phyloP scores from a whole-genome alignment of 768 basidiomycete species.

The Tulasnella sp. region DNA sequence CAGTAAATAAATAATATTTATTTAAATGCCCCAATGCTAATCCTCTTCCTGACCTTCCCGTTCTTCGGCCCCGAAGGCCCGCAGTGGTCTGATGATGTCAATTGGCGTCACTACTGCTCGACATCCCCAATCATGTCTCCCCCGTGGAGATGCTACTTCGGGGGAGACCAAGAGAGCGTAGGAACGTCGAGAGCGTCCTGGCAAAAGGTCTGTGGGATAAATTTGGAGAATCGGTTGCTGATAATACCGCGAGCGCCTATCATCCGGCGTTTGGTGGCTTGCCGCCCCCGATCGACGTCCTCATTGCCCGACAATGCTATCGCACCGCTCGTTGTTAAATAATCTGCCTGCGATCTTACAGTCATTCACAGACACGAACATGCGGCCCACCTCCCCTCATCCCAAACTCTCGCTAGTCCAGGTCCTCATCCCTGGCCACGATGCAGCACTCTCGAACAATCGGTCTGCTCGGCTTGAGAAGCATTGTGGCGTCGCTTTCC shows the following conservation, averaged over 20 bases:
- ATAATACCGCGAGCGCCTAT: not conserved
- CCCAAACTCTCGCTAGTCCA: not conserved
- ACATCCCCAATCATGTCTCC: not conserved
- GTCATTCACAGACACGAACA: not conserved
- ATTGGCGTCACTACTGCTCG: not conserved
- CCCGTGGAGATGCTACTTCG: not conserved
- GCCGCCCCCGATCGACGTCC: not conserved
- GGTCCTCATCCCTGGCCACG: not conserved
- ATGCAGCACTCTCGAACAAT: not conserved
- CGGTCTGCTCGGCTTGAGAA: not conserved
- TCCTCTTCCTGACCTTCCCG: not conserved
- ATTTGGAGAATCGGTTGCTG: not conserved
- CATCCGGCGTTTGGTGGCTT: not conserved
- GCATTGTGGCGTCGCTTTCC: not conserved
- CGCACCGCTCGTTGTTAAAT: not conserved
- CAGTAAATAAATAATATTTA: too few species aligned
- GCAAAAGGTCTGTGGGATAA: not conserved
- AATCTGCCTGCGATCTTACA: not conserved
- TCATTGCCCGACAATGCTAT: slow-evolving; percentile 10
- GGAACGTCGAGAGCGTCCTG: not conserved
- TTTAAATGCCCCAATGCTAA: not conserved
- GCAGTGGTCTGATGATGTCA: not conserved
- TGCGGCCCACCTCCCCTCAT: not conserved
- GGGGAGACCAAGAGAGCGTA: not conserved
- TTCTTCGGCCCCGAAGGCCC: not conserved